Evolutionary conservation across 331 rosid species (phyloP), one percentile per base, ranked within the genome.

Genomic region (Malus hybrid): DNA sequence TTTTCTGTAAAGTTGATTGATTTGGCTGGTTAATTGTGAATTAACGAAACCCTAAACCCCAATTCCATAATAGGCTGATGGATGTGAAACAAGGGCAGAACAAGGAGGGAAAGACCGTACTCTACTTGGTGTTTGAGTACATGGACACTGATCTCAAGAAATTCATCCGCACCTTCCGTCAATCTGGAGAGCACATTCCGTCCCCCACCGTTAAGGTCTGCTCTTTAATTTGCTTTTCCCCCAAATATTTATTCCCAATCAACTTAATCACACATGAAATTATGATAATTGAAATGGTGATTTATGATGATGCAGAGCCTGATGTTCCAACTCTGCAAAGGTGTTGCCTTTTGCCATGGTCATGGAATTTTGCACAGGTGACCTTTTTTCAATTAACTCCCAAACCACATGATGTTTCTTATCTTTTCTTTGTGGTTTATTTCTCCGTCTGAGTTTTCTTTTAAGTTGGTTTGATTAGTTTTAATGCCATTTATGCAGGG

Each of bases 281-380:
- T 39, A 3, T 14, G n/a, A 1, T 48, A 31, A n/a, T 33, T 27
- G 69, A 3, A 34, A 72, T 76, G 39, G 5, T 29, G 11, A 18
- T 73, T 65, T 50, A 14, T 71, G 44, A 13, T 73, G 31, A 28
- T 73, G 52, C 83, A 94, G 97, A 85, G 91, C 77, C 74, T 95
- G 83, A 95, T 95, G 99, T 95, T 78, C 83, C 97, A 95, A 79
- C 96, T 95, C 9, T 95, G 99, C 84, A 92, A 92, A 81, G 99
- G 99, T 7, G 97, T 95, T 73, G 97, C 99, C 68, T 92, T 95
- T 83, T 95, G 97, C 80, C 99, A 95, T 28, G 96, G 97, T 29
- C 99, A 95, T 76, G 97, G 99, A 50, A 90, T 95, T 84, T 83
- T 95, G 71, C 99, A 95, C 81, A 92, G 97, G 99, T 88, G 16